Base-by-base conservation (phyloP, 2,329 filamentous ascomycete genomes). In the Colletotrichum lentis region DNA sequence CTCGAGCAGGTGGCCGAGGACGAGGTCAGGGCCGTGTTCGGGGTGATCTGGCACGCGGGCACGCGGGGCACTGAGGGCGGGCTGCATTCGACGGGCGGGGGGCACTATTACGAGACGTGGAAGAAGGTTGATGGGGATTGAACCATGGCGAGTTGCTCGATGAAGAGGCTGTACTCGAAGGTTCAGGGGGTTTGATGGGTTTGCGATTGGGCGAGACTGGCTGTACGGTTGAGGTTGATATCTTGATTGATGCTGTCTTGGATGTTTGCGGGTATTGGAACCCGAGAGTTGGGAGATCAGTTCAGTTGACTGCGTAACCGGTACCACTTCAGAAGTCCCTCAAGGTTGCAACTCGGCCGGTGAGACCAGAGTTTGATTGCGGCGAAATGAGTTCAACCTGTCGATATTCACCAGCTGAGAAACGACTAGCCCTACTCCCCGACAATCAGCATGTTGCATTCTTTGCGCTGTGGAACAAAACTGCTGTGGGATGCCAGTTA, bases 71-170 rank as follows among this genome's bases (percentile, higher is more conserved):
- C 46, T 8, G 59, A 57, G 31, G 41, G 16, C 8, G 59, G 63
- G 5, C 1, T 47, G 12, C 57, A 60, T 10, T 24, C 20, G 10
- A 67, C 67, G 0, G 67, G 69, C 6, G 69, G 52, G 1, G 70
- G 69, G 6, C 61, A 71, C 11, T 71, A 71, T 18, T 46, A 69
- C 18, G 70, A 71, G 59, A 69, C 62, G 0, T 69, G 70, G 69
- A 55, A 47, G 7, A 47, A 20, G 39, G 52, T 64, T 20, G 62
- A 58, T 1, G 70, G 55, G 20, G 69, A 67, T n/a, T 71, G 70
- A 65, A 61, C 58, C 37, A 20, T 71, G 39, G 20, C 60, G 35
- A 53, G 58, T 20, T 47, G 64, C 35, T 62, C 27, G 44, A 69
- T 71, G 69, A 53, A 46, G 41, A 66, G 65, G 65, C 5, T 66